Conservation (phyloP, 345 rosid genomes). For the Salix suchowensis region DNA sequence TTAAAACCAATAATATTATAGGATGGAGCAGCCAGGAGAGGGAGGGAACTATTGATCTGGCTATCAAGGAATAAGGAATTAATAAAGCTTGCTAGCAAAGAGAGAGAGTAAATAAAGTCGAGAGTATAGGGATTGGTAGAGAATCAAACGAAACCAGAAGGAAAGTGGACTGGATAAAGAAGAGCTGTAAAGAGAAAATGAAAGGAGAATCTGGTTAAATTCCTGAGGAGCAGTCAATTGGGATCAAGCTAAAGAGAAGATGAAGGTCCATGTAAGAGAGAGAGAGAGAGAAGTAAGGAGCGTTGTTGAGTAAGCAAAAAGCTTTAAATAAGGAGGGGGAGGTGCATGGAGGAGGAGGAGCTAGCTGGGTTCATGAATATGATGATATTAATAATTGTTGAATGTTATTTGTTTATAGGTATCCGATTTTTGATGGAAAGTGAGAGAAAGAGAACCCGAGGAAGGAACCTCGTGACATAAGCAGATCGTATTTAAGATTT, state of each 20-base stretch:
- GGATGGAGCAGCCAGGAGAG: background rate
- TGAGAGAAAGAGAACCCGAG: slow-evolving; percentile 54
- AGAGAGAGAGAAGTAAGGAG: background rate
- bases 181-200: slow-evolving; percentile 2
- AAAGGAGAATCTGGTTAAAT: background rate
- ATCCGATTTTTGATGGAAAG: background rate
- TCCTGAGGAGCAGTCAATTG: background rate
- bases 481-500: slow-evolving; percentile 17
- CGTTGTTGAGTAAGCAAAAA: too few species aligned
- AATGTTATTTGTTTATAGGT: slow-evolving; percentile 5
- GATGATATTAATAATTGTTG: too few species aligned
- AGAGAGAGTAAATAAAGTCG: slow-evolving; percentile 22
- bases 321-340: slow-evolving; percentile 19
- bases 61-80: slow-evolving; percentile 10
- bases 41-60: too few species aligned
- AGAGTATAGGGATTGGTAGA: slow-evolving; percentile 13
- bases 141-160: slow-evolving; percentile 39
- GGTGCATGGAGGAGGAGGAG: too few species aligned
- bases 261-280: too few species aligned
- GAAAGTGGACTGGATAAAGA: slow-evolving; percentile 22
- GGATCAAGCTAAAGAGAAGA: background rate
- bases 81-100: slow-evolving; percentile 20
- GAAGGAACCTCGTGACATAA: slow-evolving; percentile 60
- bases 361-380: too few species aligned
- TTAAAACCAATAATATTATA: background rate